A percentile compares a stretch with the other conserved stretches of the same genome.
phyloP scores from a whole-genome alignment of 768 basidiomycete genomes.

The Panaeolus cyanescens region DNA sequence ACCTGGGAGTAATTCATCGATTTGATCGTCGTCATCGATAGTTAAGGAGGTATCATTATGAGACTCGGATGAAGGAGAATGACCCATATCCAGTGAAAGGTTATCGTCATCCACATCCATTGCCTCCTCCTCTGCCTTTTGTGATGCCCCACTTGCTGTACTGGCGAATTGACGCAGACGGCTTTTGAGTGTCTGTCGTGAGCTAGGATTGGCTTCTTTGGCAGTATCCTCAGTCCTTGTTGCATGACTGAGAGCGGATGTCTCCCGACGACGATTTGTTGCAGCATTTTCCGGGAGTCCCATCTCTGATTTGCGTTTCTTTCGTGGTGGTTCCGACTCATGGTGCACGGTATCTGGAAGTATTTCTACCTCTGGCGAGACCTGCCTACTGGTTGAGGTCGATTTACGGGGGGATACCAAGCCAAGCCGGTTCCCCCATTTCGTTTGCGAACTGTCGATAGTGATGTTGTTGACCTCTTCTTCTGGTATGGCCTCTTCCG shows the following conservation, averaged over 20 bases:
- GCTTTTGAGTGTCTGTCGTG: slow-evolving; percentile 12
- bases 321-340: slow-evolving; percentile 24
- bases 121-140: slow-evolving; percentile 15
- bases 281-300: background rate
- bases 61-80: too few relatives aligned
- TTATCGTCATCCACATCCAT: slow-evolving; percentile 10
- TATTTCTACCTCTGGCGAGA: background rate
- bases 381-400: background rate
- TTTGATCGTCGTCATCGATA: background rate
- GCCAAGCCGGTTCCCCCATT: slow-evolving; percentile 30
- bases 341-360: background rate
- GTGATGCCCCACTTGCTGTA: slow-evolving; percentile 38
- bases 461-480: background rate
- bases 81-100: background rate
- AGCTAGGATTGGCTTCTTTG: background rate
- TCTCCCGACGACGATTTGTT: background rate
- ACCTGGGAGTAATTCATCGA: background rate
- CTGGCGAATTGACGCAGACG: slow-evolving; percentile 57
- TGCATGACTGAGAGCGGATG: background rate
- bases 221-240: background rate
- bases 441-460: slow-evolving; percentile 24
- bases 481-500: slow-evolving; percentile 3
- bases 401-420: background rate
- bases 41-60: too few relatives aligned
- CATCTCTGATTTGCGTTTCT: slow-evolving; percentile 32